Evolutionary conservation across 2,329 filamentous ascomycete species (phyloP), one percentile per base, ranked within the genome.

Genomic region (Helotiales sp.): DNA sequence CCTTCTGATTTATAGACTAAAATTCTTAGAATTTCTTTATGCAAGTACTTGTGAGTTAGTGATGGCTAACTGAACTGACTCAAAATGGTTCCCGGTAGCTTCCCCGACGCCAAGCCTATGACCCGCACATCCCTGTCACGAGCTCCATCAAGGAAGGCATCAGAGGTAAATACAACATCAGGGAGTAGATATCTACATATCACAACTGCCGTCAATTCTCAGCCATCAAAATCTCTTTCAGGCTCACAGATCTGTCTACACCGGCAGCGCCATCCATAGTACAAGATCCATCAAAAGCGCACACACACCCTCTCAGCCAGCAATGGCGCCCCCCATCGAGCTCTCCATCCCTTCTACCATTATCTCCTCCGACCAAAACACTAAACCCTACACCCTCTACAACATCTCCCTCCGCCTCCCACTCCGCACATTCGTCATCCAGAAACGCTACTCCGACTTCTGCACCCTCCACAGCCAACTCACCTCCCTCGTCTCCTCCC

Each of bases 371-470:
- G 49, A 67, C n/a, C 47, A 40, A 30, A 82, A 83, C 70, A 82
- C 84, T 70, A 84, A 85, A 70, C 83, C 85, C 69, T 93, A 88
- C 78, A 94, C 91, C 0, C 85, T 90, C 71, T 95, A 94, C 82
- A 92, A 92, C 78, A 90, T 94, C 78, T 89, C 88, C 24, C 84
- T 96, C 67, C 89, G 91, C 60, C 88, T 93, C 1, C 92, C 92
- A 0, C 85, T 95, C 15, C 88, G 91, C 57, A 91, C 91, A 4
- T 91, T 90, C 74, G 89, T 91, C 71, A 84, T 93, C 5, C 88
- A 89, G 75, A 95, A 94, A 79, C 91, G 92, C 74, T 96, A 95
- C 82, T 93, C 89, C 62, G 92, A 96, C 77, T 96, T 96, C 76
- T 82, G 83, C 64, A 78, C 83, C 55, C 87, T 96, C 17, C 87